These are phyloP conservation scores for Aspergillus biplanus DNA, from an alignment of 495 filamentous ascomycete genomes.

Conservation along the genomic window DNA sequence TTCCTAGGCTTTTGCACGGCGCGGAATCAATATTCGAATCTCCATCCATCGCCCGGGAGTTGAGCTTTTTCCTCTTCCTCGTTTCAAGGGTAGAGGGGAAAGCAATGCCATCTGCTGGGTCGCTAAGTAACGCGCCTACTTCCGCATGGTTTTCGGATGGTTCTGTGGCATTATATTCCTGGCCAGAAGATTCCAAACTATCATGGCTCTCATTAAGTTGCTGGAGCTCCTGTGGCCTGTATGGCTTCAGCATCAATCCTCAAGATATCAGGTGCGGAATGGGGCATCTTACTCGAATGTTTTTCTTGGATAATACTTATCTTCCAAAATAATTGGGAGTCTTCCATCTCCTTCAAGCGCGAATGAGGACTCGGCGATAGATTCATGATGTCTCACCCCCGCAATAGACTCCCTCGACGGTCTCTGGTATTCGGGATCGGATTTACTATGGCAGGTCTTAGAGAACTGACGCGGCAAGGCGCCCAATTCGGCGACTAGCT, in stretches of 20 bases:
- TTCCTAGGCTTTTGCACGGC: conserved; percentile 4
- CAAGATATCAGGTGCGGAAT: not conserved
- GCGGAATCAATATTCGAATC: conserved; percentile 24
- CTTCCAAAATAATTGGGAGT: conserved; percentile 82
- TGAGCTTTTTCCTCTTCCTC: conserved; percentile 52
- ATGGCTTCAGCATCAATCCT: conserved; percentile 23
- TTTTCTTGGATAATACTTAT: conserved; percentile 72
- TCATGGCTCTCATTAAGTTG: conserved; percentile 52
- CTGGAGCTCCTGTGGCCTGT: conserved; percentile 48
- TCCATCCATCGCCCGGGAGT: conserved; percentile 33
- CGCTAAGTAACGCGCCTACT: not conserved
- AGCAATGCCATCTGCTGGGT: conserved; percentile 18
- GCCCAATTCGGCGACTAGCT: conserved; percentile 66
- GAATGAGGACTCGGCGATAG: conserved; percentile 19
- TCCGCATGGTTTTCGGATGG: conserved; percentile 15
- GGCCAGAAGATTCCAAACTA: conserved; percentile 62
- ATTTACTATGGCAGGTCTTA: conserved; percentile 24
- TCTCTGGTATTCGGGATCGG: conserved; percentile 20
- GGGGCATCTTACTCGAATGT: conserved; percentile 68
- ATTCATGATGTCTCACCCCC: conserved; percentile 21
- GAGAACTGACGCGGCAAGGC: conserved; percentile 44
- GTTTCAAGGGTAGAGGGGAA: conserved; percentile 43
- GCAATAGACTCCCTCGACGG: conserved; percentile 24
- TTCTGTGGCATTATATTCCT: conserved; percentile 59
- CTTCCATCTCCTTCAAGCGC: conserved; percentile 56